Evolutionary conservation across 2,329 filamentous ascomycete genomes (phyloP).

Genomic region (Neocatenulostroma microsporum): DNA sequence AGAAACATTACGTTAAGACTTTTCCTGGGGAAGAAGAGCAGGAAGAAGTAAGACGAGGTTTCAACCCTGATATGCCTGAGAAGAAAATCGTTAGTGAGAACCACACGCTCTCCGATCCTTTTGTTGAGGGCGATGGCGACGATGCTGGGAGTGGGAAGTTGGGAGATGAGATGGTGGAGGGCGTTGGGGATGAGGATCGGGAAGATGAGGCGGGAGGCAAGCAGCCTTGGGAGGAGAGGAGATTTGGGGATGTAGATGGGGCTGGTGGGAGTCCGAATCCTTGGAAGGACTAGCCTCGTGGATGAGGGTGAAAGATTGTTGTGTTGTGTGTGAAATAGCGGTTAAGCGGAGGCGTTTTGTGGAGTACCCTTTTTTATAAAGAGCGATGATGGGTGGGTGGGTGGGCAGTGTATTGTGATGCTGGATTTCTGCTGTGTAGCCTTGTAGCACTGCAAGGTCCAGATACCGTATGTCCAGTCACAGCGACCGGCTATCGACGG

Average conservation of each 20-base stretch:
- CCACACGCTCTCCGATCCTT: constrained; percentile 40
- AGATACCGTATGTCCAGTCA: no score
- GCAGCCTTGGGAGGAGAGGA: constrained; percentile 28
- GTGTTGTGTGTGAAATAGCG: no score
- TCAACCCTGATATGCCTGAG: constrained; percentile 43
- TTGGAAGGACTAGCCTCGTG: no score
- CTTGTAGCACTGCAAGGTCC: no score
- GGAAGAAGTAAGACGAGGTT: constrained; percentile 49
- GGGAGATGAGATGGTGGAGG: constrained; percentile 2
- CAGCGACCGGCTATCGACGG: no score
- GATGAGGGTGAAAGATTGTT: no score
- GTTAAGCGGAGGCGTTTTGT: no score
- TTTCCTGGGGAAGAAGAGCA: constrained; percentile 42
- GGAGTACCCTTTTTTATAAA: no score
- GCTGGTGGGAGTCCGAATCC: constrained; percentile 9
- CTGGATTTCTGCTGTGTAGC: no score
- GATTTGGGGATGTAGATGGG: constrained; percentile 10
- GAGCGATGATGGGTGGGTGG: no score
- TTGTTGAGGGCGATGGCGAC: constrained; percentile 35
- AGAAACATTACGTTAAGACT: constrained; percentile 48
- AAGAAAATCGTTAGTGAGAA: constrained; percentile 35
- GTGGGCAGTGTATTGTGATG: no score
- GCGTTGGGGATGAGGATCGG: constrained; percentile 9
- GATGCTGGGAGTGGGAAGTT: constrained; percentile 30
- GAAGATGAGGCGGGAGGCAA: constrained; percentile 19